Evolutionary conservation across 1,284 basidiomycete species (phyloP), one percentile per base, ranked within the genome.

Genomic region (Ceratobasidium sp.): DNA sequence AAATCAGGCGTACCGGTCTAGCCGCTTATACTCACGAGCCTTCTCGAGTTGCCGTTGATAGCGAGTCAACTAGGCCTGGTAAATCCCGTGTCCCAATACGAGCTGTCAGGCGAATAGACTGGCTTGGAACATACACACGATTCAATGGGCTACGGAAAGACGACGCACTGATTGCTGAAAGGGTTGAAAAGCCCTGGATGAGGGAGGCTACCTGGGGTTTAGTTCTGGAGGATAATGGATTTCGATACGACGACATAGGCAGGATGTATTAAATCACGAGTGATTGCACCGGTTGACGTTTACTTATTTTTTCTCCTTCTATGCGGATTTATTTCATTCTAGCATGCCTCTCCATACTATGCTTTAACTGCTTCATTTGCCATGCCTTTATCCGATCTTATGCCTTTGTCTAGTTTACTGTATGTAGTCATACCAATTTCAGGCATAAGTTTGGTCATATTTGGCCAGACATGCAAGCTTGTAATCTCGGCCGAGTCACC

Each of bases 131-230:
- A 21, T 28, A 23, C 4, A 59, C 57, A 12, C 39, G 57, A 34
- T 59, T 59, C 18, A 30, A 28, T 41, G 57, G 57, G 26, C n/a
- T 59, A 30, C 34, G 34, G 23, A 59, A 59, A 43, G 57, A 59
- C 32, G 57, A 59, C 14, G 34, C 5, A 5, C 36, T 59, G 16
- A 59, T 59, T 41, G 34, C 57, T 34, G 36, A 43, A 21, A 39
- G 57, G n/a, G n/a, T 59, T 21, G 34, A 39, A 21, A 43, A 59
- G 36, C 57, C 57, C 10, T 43, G 39, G 36, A 59, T 39, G 57
- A 21, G 57, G 57, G 57, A 59, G 32, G 57, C 57, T 5, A 59
- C 57, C 10, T 59, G 57, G 57, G 57, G 36, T 3, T 36, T 59
- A 14, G 57, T 26, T 23, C 28, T 59, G 34, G 57, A 59, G n/a